A percentile compares a stretch with the other conserved stretches of the same genome.
Conservation (phyloP, 306 rosid species). For the Urtica urens region DNA sequence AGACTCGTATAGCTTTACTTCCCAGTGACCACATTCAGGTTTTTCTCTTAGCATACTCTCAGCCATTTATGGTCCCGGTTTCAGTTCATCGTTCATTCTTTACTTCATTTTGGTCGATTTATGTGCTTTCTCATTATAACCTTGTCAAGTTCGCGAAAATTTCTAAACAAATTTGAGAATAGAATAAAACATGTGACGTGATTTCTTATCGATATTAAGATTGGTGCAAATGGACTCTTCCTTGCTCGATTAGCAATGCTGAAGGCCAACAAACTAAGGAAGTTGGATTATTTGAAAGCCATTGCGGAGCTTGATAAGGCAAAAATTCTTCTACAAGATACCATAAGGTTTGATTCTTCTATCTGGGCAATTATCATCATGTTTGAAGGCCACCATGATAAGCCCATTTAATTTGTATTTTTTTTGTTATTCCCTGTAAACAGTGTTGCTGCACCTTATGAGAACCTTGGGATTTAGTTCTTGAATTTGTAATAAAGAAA, state of each 20-base stretch:
- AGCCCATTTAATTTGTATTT: too few relatives aligned
- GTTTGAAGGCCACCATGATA: too few relatives aligned
- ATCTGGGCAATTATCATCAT: conserved; percentile 5
- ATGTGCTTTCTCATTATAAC: too few relatives aligned
- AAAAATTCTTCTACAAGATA: conserved; percentile 34
- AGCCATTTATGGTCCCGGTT: not conserved
- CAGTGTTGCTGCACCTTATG: too few relatives aligned
- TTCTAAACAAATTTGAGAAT: too few relatives aligned
- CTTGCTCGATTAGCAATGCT: conserved; percentile 54
- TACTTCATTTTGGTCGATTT: too few relatives aligned
- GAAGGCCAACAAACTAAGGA: conserved; percentile 29
- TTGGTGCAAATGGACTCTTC: conserved; percentile 72
- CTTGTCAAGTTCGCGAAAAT: too few relatives aligned
- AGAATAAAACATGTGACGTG: too few relatives aligned
- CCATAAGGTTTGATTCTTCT: conserved; percentile 46
- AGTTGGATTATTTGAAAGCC: conserved; percentile 33
- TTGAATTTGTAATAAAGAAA: too few relatives aligned
- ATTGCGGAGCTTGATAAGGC: conserved; percentile 50
- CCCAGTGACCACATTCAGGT: conserved; percentile 68
- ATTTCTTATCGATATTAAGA: too few relatives aligned
- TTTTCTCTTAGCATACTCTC: conserved; percentile 9
- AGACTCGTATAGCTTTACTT: conserved; percentile 54
- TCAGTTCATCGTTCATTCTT: not conserved
- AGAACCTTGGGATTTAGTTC: too few relatives aligned
- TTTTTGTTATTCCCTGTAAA: not conserved